These are phyloP conservation scores for Pythium rishiriense DNA, from an alignment of 352 stramenopile species.

Conservation along the genomic window DNA sequence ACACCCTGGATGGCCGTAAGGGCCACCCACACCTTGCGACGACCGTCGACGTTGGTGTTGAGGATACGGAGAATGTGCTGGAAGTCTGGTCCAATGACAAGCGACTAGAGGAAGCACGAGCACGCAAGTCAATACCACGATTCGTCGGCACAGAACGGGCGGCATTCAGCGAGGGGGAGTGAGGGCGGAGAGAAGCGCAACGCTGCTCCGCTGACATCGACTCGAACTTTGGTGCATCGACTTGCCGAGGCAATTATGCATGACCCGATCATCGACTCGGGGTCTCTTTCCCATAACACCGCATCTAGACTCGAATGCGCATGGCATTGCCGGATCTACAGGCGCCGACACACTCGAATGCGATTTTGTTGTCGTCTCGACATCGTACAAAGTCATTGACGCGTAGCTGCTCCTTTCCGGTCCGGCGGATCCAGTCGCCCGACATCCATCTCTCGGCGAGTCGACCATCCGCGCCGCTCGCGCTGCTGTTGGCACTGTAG, in stretches of 20 bases:
- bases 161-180: neutral
- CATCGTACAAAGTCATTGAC: too few species aligned
- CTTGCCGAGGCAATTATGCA: too few species aligned
- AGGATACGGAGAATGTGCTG: constrained; percentile 99
- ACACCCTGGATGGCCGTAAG: constrained; percentile 87
- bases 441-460: too few species aligned
- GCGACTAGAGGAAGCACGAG: constrained; percentile 50
- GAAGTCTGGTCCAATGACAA: constrained; percentile 96
- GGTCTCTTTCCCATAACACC: too few species aligned
- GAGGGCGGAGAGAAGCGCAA: neutral
- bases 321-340: too few species aligned
- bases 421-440: neutral
- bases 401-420: neutral
- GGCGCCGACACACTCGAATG: neutral
- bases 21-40: constrained; percentile 91
- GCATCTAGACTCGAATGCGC: too few species aligned
- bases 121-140: constrained; percentile 18
- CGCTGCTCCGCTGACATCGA: too few species aligned
- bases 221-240: too few species aligned
- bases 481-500: neutral
- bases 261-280: too few species aligned
- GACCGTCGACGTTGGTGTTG: constrained; percentile 99
- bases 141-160: neutral
- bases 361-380: neutral
- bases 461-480: neutral